phyloP scores from a whole-genome alignment of 495 filamentous ascomycete species.

The Penicillium chermesinum region DNA sequence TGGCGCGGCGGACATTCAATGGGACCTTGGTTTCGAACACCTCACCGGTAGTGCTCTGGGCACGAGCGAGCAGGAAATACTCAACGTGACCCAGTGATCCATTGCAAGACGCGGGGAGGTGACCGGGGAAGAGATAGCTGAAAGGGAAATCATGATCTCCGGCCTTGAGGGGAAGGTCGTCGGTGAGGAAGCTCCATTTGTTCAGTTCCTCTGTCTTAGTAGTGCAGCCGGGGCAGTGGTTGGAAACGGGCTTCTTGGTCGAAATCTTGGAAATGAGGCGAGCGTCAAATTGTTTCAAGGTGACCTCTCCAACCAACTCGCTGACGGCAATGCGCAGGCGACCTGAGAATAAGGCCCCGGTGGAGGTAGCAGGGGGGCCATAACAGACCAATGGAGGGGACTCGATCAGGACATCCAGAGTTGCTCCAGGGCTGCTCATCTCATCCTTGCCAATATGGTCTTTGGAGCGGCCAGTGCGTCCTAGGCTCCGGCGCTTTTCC shows the following conservation, averaged over 20 bases:
- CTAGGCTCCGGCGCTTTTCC: constrained; percentile 38
- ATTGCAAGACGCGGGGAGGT: constrained; percentile 77
- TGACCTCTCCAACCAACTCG: constrained; percentile 49
- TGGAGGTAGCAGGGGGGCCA: constrained; percentile 66
- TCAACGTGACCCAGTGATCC: constrained; percentile 65
- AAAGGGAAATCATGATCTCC: constrained; percentile 84
- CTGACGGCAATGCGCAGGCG: constrained; percentile 69
- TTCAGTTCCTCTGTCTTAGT: constrained; percentile 64
- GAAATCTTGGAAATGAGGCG: constrained; percentile 59
- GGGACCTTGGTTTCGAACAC: constrained; percentile 59
- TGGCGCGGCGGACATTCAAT: constrained; percentile 69
- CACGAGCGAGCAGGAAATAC: constrained; percentile 76
- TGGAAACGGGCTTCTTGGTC: constrained; percentile 72
- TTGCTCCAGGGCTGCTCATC: constrained; percentile 39
- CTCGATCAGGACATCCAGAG: constrained; percentile 74
- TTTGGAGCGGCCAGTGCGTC: constrained; percentile 37
- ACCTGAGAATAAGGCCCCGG: constrained; percentile 83
- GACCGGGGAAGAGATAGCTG: constrained; percentile 79
- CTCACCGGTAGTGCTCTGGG: constrained; percentile 53
- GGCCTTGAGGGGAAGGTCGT: constrained; percentile 55
- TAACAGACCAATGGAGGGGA: constrained; percentile 86
- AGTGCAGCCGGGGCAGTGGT: constrained; percentile 72
- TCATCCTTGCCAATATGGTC: constrained; percentile 30
- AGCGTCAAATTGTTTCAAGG: constrained; percentile 67
- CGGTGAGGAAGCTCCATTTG: constrained; percentile 71